phyloP scores from a whole-genome alignment of 352 stramenopile species.

The Pythium folliculosum region DNA sequence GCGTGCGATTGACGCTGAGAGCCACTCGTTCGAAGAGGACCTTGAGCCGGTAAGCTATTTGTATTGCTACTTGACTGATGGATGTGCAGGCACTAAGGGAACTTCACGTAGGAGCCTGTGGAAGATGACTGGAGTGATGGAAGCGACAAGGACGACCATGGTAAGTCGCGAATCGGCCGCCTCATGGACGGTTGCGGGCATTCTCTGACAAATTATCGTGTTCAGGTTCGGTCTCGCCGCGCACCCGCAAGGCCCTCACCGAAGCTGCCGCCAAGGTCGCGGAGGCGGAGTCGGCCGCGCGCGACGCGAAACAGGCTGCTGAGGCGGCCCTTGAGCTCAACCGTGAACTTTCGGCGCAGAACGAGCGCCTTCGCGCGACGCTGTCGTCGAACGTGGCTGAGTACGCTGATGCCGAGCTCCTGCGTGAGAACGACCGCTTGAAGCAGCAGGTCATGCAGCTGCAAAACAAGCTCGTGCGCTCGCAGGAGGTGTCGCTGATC shows the following conservation, averaged over 20 bases:
- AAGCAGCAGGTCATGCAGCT: constrained; percentile 41
- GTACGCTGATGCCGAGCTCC: constrained; percentile 35
- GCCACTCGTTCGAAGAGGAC: constrained; percentile 37
- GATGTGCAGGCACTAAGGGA: constrained; percentile 51
- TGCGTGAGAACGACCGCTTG: constrained; percentile 39
- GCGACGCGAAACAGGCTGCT: constrained; percentile 62
- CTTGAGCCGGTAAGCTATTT: constrained; percentile 57
- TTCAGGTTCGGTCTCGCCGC: constrained; percentile 53
- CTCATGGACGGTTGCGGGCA: neutral
- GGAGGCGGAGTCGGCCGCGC: constrained; percentile 65
- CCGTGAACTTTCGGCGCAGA: constrained; percentile 35
- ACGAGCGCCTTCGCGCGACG: constrained; percentile 36
- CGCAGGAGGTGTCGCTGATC: constrained; percentile 39
- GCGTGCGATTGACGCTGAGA: constrained; percentile 21
- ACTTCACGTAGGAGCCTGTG: constrained; percentile 73
- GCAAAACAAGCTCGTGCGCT: constrained; percentile 42
- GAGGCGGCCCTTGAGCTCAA: constrained; percentile 37
- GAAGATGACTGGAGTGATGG: constrained; percentile 82
- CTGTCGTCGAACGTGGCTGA: constrained; percentile 38
- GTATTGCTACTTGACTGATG: neutral
- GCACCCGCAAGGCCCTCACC: constrained; percentile 62
- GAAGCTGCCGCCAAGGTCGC: constrained; percentile 76
- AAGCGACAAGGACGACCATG: constrained; percentile 59
- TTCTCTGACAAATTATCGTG: constrained; percentile 1
- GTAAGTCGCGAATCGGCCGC: constrained; percentile 7